Percentiles rank a stretch among this genome's conserved stretches.
Evolutionary conservation across 768 basidiomycete species (phyloP).

Genomic region (Boletus patriciae): DNA sequence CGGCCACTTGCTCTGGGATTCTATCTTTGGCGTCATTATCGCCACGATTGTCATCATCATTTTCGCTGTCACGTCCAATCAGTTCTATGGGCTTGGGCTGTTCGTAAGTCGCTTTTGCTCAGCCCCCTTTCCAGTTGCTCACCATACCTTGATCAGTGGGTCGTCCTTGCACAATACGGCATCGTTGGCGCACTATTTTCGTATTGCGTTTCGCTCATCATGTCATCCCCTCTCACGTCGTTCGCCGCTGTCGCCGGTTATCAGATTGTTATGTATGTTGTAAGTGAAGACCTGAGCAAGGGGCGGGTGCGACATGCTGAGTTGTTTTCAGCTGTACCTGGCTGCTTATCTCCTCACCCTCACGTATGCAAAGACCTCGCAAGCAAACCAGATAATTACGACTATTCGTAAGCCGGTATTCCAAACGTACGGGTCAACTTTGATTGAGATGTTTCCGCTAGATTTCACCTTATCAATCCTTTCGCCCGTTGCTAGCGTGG

Average conservation of each 20-base stretch:
- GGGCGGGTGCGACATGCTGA: not conserved
- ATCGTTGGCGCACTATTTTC: constrained; percentile 67
- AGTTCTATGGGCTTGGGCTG: constrained; percentile 69
- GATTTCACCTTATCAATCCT: constrained; percentile 68
- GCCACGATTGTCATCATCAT: constrained; percentile 65
- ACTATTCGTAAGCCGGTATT: constrained; percentile 47
- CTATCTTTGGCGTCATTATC: constrained; percentile 55
- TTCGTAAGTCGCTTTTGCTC: constrained; percentile 43
- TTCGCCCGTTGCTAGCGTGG: constrained; percentile 68
- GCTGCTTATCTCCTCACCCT: constrained; percentile 68
- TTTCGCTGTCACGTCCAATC: constrained; percentile 54
- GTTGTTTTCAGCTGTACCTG: constrained; percentile 51
- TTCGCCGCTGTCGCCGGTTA: constrained; percentile 74
- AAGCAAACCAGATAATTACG: constrained; percentile 53
- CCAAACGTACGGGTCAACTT: not conserved
- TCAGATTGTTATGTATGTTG: constrained; percentile 69
- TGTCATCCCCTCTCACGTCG: constrained; percentile 65
- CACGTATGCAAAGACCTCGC: constrained; percentile 66
- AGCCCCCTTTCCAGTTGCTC: not conserved
- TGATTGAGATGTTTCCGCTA: constrained; percentile 11
- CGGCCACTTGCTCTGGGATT: constrained; percentile 76
- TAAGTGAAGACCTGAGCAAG: constrained; percentile 37
- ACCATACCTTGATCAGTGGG: constrained; percentile 49
- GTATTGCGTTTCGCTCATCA: constrained; percentile 61
- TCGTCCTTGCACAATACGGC: constrained; percentile 69